These are phyloP conservation scores for Sphagnum magellanicum DNA, from an alignment of 228 moss, liverwort and hornwort genomes.

Conservation along the genomic window DNA sequence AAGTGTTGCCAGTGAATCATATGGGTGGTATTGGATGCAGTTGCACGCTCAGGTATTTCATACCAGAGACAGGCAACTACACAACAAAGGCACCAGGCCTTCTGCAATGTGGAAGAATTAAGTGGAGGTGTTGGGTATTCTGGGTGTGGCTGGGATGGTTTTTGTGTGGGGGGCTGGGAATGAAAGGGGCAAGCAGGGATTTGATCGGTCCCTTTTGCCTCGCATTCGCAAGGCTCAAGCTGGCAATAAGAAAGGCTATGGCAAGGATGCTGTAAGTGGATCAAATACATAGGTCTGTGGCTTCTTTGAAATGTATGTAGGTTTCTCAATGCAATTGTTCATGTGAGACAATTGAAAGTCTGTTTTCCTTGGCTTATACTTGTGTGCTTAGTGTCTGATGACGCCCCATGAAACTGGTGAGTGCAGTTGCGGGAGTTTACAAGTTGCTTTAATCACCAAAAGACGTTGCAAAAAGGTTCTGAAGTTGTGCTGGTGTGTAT, in stretches of 20 bases:
- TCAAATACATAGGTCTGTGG: not conserved
- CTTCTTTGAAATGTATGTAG: not conserved
- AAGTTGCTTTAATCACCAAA: conserved; percentile 40
- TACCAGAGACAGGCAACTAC: too few species aligned
- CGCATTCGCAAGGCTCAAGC: conserved; percentile 53
- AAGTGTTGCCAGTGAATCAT: not conserved
- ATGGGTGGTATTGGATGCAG: too few species aligned
- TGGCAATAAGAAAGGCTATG: conserved; percentile 36
- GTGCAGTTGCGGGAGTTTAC: conserved; percentile 51
- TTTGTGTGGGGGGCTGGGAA: too few species aligned
- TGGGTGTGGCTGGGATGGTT: too few species aligned
- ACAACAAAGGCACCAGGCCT: too few species aligned
- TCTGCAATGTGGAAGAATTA: too few species aligned
- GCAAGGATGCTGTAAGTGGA: conserved; percentile 50
- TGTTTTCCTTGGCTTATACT: too few species aligned
- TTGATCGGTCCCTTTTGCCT: conserved; percentile 49
- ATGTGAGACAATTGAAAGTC: too few species aligned
- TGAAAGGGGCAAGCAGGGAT: conserved; percentile 23
- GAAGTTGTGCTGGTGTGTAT: conserved; percentile 42
- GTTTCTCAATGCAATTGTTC: not conserved
- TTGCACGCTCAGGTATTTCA: too few species aligned
- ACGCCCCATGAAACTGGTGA: not conserved
- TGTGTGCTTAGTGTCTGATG: too few species aligned
- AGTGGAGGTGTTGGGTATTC: too few species aligned
- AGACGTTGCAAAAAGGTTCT: conserved; percentile 47